A percentile compares a stretch with the other conserved stretches of the same genome.
Evolutionary conservation across 1,284 basidiomycete species (phyloP).

Genomic region (Malassezia slooffiae): DNA sequence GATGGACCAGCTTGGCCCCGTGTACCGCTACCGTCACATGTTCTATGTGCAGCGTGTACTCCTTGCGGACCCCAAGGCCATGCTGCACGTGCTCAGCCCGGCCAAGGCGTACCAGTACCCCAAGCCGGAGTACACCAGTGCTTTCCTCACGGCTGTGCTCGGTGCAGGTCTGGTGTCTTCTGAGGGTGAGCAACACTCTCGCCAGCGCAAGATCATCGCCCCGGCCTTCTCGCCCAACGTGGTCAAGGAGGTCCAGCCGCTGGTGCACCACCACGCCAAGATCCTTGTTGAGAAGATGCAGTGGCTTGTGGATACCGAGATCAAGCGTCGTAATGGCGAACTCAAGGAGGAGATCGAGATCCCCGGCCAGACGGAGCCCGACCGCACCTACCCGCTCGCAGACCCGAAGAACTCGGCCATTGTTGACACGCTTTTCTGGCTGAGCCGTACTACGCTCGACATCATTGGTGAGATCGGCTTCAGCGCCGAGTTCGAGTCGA

Average conservation of each 20-base stretch:
- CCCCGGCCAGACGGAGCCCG: not conserved
- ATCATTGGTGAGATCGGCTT: slow-evolving; percentile 44
- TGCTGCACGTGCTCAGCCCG: slow-evolving; percentile 31
- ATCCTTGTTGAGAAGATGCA: slow-evolving; percentile 22
- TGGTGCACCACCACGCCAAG: slow-evolving; percentile 23
- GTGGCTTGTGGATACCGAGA: slow-evolving; percentile 15
- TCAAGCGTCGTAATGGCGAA: slow-evolving; percentile 19
- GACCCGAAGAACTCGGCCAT: slow-evolving; percentile 6
- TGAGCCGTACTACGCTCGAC: slow-evolving; percentile 30
- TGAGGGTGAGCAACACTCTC: slow-evolving; percentile 39
- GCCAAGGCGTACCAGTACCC: slow-evolving; percentile 38
- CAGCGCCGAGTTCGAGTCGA: slow-evolving; percentile 25
- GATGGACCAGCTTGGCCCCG: slow-evolving; percentile 17
- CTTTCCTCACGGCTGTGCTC: slow-evolving; percentile 27
- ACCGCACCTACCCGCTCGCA: not conserved
- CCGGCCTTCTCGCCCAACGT: slow-evolving; percentile 30
- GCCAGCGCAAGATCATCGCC: slow-evolving; percentile 28
- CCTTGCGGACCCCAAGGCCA: slow-evolving; percentile 32
- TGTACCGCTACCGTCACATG: slow-evolving; percentile 36
- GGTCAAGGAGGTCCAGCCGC: slow-evolving; percentile 19
- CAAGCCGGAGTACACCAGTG: slow-evolving; percentile 26
- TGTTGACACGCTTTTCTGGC: slow-evolving; percentile 27
- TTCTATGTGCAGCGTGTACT: slow-evolving; percentile 34
- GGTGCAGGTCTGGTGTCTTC: slow-evolving; percentile 37
- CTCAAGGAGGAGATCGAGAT: slow-evolving; percentile 8